Evolutionary conservation across 2,329 filamentous ascomycete genomes (phyloP), one percentile per base, ranked within the genome.

Genomic region (Claviceps pazoutovae): DNA sequence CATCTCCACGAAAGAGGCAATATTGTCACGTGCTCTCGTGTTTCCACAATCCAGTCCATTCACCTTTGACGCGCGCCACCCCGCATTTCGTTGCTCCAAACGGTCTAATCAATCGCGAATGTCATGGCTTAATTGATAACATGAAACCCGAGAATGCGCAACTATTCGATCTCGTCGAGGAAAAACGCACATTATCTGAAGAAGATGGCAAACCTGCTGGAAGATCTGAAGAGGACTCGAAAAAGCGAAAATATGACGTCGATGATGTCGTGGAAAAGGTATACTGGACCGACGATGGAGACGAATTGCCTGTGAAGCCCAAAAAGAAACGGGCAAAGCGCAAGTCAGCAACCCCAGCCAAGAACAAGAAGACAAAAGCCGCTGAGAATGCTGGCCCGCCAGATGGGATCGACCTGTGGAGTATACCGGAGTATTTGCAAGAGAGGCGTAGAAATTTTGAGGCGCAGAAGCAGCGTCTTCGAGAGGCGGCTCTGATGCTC

Each of bases 361-460:
- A 60, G 19, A 55, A 53, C 1, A 53, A 61, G 23, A 57, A 57
- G 30, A 46, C 36, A 3, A 43, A 55, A 0, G 56, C 64, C 13
- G 62, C 64, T 53, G 59, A 66, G 6, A 56, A 64, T 3, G 60
- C 64, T 41, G 68, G 62, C 0, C 69, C 72, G 47, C 67, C 68
- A 2, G 69, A 72, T 47, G 67, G 72, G 2, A 58, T 71, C 2
- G 74, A 78, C 7, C 73, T 75, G 4, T 72, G 78, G 21, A 74
- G 78, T 46, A 73, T 93, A 2, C 89, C 90, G 0, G 79, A 84
- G 19, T 91, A 95, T 62, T 64, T 95, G 30, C 74, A 77, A 56
- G 68, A 76, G 21, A 78, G 91, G n/a, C 77, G 84, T 23, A 71
- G 66, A n/a, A 68, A 74, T 21, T 90, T 95, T 60, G 84, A 93